Percentiles rank a stretch among this genome's conserved stretches.
phyloP scores from a whole-genome alignment of 129 eudicot species.

The Heracleum sosnowskyi region DNA sequence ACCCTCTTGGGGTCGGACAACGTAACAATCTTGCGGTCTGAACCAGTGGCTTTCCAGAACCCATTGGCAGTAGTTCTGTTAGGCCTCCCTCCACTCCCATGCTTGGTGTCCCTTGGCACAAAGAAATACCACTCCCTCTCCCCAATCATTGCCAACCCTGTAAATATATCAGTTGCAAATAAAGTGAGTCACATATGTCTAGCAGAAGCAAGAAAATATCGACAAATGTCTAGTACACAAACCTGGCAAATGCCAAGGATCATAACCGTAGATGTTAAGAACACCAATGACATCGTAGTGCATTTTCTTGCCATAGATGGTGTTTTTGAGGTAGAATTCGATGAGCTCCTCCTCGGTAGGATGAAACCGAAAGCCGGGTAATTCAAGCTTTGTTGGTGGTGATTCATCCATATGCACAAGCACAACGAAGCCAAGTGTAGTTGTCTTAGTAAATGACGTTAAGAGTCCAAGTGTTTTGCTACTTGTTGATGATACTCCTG shows the following conservation, averaged over 20 bases:
- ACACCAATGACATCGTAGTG: constrained; percentile 49
- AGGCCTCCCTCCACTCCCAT: constrained; percentile 78
- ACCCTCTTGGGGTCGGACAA: constrained; percentile 44
- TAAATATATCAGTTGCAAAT: not conserved
- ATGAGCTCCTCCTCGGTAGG: constrained; percentile 85
- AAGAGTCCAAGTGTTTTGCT: fast-evolving
- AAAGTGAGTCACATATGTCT: not conserved
- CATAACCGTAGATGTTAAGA: constrained; percentile 54
- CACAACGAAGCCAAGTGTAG: not conserved
- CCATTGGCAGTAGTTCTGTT: constrained; percentile 72
- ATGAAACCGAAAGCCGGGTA: constrained; percentile 84
- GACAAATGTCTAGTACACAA: not conserved
- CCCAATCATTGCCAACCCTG: constrained; percentile 73
- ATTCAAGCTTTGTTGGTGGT: constrained; percentile 21
- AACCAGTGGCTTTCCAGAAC: constrained; percentile 94
- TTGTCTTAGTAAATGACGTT: no score
- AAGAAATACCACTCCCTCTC: constrained; percentile 92
- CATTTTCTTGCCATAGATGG: constrained; percentile 37
- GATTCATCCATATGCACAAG: constrained; percentile 34
- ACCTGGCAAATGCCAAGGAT: constrained; percentile 89
- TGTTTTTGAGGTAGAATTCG: constrained; percentile 57
- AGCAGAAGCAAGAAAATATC: not conserved
- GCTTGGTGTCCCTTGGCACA: constrained; percentile 62
- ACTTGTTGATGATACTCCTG: not conserved
- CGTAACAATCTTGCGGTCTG: constrained; percentile 60